Conservation (phyloP, 2,329 filamentous ascomycete species). For the Neofusicoccum sp. region DNA sequence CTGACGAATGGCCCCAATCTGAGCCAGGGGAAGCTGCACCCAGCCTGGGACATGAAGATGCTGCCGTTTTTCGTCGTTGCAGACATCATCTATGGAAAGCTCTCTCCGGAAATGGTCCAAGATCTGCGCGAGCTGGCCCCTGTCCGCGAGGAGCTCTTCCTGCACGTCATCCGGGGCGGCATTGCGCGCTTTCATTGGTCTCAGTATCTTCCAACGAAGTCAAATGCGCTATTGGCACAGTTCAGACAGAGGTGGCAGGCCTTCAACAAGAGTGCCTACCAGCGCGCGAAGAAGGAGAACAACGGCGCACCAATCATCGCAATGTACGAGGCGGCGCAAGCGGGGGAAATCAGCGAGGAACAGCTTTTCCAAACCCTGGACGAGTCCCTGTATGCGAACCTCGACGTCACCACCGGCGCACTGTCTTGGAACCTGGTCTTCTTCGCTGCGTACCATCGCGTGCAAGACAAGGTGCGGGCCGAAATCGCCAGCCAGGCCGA, state of each 20-base stretch:
- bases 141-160: slow-evolving; percentile 34
- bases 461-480: slow-evolving; percentile 30
- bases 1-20: slow-evolving; percentile 4
- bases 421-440: slow-evolving; percentile 47
- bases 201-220: slow-evolving; percentile 28
- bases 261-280: slow-evolving; percentile 35
- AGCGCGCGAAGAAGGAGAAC: background rate
- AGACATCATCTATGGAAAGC: slow-evolving; percentile 38
- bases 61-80: slow-evolving; percentile 43
- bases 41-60: slow-evolving; percentile 31
- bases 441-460: slow-evolving; percentile 36
- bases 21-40: slow-evolving; percentile 23
- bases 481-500: slow-evolving; percentile 25
- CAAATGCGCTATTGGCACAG: slow-evolving; percentile 23
- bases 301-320: too few species aligned
- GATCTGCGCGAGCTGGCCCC: slow-evolving; percentile 27
- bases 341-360: too few species aligned
- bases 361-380: slow-evolving; percentile 43
- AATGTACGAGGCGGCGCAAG: too few species aligned
- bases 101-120: slow-evolving; percentile 25
- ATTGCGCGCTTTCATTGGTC: slow-evolving; percentile 29
- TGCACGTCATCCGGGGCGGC: slow-evolving; percentile 36
- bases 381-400: slow-evolving; percentile 46
- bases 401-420: slow-evolving; percentile 45
- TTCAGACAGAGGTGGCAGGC: slow-evolving; percentile 23